These are phyloP conservation scores for Murraya paniculata DNA, from an alignment of 345 rosid species.

Conservation along the genomic window DNA sequence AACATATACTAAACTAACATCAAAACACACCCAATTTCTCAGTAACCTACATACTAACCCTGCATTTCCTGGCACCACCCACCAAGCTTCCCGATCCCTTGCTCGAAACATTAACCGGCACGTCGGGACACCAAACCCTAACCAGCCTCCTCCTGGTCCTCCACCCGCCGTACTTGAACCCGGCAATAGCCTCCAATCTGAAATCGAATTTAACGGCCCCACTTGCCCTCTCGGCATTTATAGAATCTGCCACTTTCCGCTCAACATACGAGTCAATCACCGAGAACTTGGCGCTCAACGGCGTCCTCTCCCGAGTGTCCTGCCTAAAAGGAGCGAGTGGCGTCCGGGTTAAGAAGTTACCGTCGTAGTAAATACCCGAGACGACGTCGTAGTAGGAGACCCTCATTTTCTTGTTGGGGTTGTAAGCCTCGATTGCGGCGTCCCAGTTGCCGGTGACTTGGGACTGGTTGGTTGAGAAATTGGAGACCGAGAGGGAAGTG, in stretches of 20 bases:
- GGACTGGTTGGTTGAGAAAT: conserved; percentile 42
- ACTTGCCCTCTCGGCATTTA: conserved; percentile 36
- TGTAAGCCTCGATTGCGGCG: conserved; percentile 42
- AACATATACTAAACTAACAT: not conserved
- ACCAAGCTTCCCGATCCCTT: conserved; percentile 56
- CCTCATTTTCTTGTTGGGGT: conserved; percentile 74
- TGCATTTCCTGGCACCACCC: conserved; percentile 42
- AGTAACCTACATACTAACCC: conserved; percentile 25
- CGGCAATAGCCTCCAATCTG: conserved; percentile 37
- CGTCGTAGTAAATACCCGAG: conserved; percentile 23
- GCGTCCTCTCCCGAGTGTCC: conserved; percentile 39
- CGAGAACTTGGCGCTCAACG: conserved; percentile 34
- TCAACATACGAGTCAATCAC: conserved; percentile 44
- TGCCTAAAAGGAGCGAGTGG: conserved; percentile 59
- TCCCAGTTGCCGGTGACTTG: conserved; percentile 54
- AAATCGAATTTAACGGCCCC: conserved; percentile 50
- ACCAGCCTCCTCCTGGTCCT: conserved; percentile 46
- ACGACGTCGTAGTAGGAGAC: conserved; percentile 36
- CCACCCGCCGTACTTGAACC: conserved; percentile 46
- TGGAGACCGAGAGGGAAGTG: conserved; percentile 52
- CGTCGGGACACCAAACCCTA: conserved; percentile 41
- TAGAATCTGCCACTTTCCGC: conserved; percentile 11
- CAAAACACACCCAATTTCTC: not conserved
- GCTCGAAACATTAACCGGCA: conserved; percentile 35
- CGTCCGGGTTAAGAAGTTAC: conserved; percentile 35